phyloP scores from a whole-genome alignment of 164 flowering plant species.

The Magnolia sinica region DNA sequence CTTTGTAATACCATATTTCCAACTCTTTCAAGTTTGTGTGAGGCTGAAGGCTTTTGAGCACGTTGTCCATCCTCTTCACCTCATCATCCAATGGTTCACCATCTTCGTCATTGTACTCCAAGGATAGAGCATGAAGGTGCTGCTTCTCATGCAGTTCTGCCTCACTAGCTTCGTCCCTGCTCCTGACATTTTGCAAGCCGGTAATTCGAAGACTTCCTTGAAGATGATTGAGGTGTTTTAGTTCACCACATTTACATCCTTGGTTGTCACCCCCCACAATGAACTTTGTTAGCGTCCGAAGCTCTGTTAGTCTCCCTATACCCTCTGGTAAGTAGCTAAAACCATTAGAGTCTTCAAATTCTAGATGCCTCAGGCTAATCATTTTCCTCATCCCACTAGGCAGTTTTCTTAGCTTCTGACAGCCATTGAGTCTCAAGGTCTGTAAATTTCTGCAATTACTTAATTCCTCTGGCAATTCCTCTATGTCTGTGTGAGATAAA shows the following conservation, averaged over 20 bases:
- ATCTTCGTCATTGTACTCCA: background rate
- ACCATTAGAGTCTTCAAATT: slow-evolving; percentile 5
- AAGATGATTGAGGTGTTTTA: too few species aligned
- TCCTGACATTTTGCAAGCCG: background rate
- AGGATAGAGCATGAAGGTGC: slow-evolving; percentile 9
- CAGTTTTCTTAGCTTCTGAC: background rate
- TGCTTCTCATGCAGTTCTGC: slow-evolving; percentile 21
- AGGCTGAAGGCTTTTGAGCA: too few species aligned
- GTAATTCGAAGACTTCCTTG: too few species aligned
- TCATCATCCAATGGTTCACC: too few species aligned
- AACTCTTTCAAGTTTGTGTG: background rate
- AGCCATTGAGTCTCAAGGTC: background rate
- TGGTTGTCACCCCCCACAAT: too few species aligned
- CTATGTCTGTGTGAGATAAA: too few species aligned
- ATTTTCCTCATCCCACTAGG: slow-evolving; percentile 8
- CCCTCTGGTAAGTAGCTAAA: slow-evolving; percentile 16
- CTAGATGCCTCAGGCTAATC: slow-evolving; percentile 4
- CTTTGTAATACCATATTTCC: background rate
- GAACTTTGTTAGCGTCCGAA: too few species aligned
- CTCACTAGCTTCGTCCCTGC: slow-evolving; percentile 7
- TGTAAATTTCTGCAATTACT: background rate
- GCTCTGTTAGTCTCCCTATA: background rate
- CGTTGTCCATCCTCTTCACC: too few species aligned
- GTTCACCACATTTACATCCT: too few species aligned
- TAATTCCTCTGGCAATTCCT: too few species aligned